Base-by-base conservation (phyloP, 2,329 filamentous ascomycete species). In the Alternaria tenuissima region DNA sequence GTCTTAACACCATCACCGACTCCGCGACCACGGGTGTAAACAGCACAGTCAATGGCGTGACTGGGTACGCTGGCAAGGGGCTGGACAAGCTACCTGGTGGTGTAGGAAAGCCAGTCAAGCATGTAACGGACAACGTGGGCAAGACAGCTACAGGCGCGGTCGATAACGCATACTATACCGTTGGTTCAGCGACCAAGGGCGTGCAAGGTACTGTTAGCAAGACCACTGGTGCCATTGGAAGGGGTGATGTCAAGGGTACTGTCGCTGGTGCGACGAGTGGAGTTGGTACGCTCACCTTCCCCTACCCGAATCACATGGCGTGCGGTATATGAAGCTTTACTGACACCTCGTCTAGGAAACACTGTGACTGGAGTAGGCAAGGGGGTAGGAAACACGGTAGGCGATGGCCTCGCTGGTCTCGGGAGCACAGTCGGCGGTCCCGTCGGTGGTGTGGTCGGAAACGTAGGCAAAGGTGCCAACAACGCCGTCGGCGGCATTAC, bases 201-300 rank as follows among this genome's bases (percentile, higher is more conserved):
- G 57, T 82, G 6, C 79, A 81, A 32, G 76, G 77, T 5, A 82
- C 80, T 0, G 76, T 81, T 4, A 78, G 75, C 14, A 81, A 82
- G 60, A 83, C 81, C 0, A 81, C 80, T 1, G 71, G 73, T 3
- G 80, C 80, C 6, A 52, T 82, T n/a, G 79, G 79, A 2, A 76
- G 73, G 55, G 81, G 80, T 2, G 80, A 83, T 66, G 63, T 79
- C 16, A 76, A 71, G 49, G 80, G 80, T 0, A 74, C 74, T 3
- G 77, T 75, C 6, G 72, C 70, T 1, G 81, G 80, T 1, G 73
- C 77, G 18, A 77, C 76, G 1, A 74, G 66, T 36, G 80, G 79
- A 4, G 69, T 77, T 2, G 67, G 67, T 47, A 62, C 14, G 61
- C 36, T n/a, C 5, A 30, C 18, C 52, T 20, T 46, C 26, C n/a